Base-by-base conservation (phyloP, 2,329 filamentous ascomycete species). In the Periglandula ipomoeae region DNA sequence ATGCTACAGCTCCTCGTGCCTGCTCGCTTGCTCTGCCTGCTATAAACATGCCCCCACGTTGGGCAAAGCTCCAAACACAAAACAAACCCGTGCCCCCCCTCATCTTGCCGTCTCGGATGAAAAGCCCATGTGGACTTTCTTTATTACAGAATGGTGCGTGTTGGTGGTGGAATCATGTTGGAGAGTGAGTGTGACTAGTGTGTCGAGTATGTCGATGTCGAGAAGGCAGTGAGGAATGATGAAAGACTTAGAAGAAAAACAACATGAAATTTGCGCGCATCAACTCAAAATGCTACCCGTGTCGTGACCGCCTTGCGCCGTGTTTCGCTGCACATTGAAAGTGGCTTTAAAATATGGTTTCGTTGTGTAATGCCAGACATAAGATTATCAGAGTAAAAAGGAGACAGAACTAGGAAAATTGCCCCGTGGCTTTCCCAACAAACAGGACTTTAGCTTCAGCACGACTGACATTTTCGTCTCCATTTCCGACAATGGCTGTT, bases 271-370 rank as follows among this genome's bases (percentile, higher is more conserved):
- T n/a, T 47, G 40, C 38, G 39, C 44, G 48, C 44, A 40, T 47
- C 26, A 47, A 43, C 61, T 62, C 62, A 67, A 68, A 43, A 37
- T 65, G 65, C 63, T 64, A 58, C 58, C 64, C 61, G 60, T 56
- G 39, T 50, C 58, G 62, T 64, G 56, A 60, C 62, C 64, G 59
- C 59, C 60, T 52, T 64, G 64, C 66, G 65, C 65, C 62, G 58
- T 65, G 61, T 61, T 64, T 65, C 62, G 65, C 65, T 64, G 59
- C 60, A 65, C 61, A 60, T 60, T 61, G 59, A 62, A 63, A 57
- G 54, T 58, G 54, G 58, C 56, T 64, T n/a, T 35, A 49, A 55
- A 62, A 50, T 60, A 62, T 63, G 61, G 55, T 59, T 60, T 65
- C 60, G 56, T 64, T 53, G 63, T 60, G 58, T 52, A 67, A 44